Percentiles rank a stretch among this genome's conserved stretches.
phyloP scores from a whole-genome alignment of 2,329 filamentous ascomycete species.

The Moelleriella libera region DNA sequence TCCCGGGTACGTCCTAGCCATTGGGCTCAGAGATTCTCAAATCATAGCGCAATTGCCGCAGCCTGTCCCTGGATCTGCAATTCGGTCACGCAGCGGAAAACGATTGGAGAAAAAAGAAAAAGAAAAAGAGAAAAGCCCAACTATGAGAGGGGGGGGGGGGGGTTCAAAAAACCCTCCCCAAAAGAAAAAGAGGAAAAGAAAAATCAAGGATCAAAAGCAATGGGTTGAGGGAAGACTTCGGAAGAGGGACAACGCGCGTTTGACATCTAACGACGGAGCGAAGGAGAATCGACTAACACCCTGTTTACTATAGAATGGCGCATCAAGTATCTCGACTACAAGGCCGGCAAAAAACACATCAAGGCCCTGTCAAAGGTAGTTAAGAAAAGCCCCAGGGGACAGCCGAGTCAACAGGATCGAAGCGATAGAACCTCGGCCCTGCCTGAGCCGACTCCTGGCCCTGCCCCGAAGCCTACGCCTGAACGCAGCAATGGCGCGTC shows the following conservation, averaged over 20 bases:
- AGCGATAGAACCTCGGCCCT: constrained; percentile 1
- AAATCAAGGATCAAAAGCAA: neutral
- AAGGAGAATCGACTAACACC: neutral
- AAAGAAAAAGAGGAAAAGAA: neutral
- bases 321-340: constrained; percentile 89
- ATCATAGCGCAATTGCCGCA: no score
- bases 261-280: neutral
- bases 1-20: constrained; percentile 49
- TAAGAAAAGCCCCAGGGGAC: constrained; percentile 36
- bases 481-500: neutral
- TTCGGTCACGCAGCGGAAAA: no score
- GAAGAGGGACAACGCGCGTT: no score
- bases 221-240: no score
- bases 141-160: neutral
- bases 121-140: no score
- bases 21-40: neutral
- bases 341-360: constrained; percentile 86
- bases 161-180: no score
- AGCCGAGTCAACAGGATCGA: constrained; percentile 14
- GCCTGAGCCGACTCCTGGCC: neutral
- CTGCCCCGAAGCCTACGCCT: neutral
- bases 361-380: constrained; percentile 69
- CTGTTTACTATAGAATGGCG: constrained; percentile 55
- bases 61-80: no score
- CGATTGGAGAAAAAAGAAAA: no score